Evolutionary conservation across 2,329 filamentous ascomycete species (phyloP).

Genomic region (Colletotrichum nymphaeae): DNA sequence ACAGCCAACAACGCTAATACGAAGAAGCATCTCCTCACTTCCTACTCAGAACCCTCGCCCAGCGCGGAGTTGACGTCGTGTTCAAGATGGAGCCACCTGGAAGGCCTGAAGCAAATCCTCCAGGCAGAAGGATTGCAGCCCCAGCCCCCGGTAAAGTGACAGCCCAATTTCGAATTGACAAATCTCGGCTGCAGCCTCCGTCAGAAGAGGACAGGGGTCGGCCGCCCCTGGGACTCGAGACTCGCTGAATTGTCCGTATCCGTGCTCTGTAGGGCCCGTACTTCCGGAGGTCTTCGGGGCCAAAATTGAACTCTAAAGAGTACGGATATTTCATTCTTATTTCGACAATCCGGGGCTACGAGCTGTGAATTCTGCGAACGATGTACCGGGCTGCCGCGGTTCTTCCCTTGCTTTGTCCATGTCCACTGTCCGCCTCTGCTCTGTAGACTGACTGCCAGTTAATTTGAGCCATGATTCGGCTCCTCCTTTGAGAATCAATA

Average conservation of each 20-base stretch:
- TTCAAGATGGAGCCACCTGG: not conserved
- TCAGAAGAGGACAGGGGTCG: not conserved
- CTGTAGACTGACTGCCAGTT: too few species aligned
- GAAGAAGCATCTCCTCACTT: too few species aligned
- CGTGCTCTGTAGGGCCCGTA: not conserved
- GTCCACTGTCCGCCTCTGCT: too few species aligned
- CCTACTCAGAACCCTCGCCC: too few species aligned
- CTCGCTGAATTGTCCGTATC: too few species aligned
- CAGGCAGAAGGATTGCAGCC: not conserved
- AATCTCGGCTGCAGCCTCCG: not conserved
- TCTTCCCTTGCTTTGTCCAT: not conserved
- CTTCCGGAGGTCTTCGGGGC: not conserved
- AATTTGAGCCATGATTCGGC: too few species aligned
- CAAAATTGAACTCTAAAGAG: not conserved
- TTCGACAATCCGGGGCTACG: not conserved
- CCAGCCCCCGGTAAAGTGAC: not conserved
- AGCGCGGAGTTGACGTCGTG: not conserved
- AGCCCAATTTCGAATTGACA: not conserved
- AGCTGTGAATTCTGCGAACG: not conserved
- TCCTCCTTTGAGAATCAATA: too few species aligned
- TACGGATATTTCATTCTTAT: not conserved
- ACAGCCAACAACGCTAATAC: too few species aligned
- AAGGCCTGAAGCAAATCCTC: not conserved
- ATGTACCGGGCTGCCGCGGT: not conserved
- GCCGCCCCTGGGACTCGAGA: too few species aligned